A percentile compares a stretch with the other conserved stretches of the same genome.
Evolutionary conservation across 129 eudicot genomes (phyloP).

Genomic region (Helianthus tuberosus): DNA sequence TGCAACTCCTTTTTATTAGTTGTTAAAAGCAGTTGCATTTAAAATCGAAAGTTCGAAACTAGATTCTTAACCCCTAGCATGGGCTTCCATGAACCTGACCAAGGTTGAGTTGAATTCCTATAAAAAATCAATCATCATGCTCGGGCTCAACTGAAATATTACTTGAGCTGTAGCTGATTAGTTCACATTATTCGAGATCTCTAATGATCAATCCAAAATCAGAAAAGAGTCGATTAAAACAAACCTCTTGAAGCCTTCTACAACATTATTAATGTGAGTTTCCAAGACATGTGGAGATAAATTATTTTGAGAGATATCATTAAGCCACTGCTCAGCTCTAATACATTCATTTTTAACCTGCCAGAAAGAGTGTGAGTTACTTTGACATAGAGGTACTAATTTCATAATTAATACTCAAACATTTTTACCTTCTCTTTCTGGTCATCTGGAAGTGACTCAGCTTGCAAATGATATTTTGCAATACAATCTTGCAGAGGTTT

Average conservation of each 20-base stretch:
- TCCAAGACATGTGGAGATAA: not conserved
- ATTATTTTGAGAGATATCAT: not conserved
- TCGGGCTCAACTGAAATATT: too few species aligned
- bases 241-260: not conserved
- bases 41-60: too few species aligned
- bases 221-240: not conserved
- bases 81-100: too few species aligned
- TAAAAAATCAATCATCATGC: too few species aligned
- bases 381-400: not conserved
- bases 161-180: too few species aligned
- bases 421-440: slow-evolving; percentile 38
- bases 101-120: too few species aligned
- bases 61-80: too few species aligned
- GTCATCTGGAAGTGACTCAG: slow-evolving; percentile 45
- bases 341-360: not conserved
- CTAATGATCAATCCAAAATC: not conserved
- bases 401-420: not conserved
- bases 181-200: too few species aligned
- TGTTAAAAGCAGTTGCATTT: too few species aligned
- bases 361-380: not conserved
- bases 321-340: not conserved
- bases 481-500: slow-evolving; percentile 43
- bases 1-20: too few species aligned
- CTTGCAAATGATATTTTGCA: slow-evolving; percentile 44
- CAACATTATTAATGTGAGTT: not conserved